Percentiles rank a stretch among this genome's conserved stretches.
Evolutionary conservation across 2,329 filamentous ascomycete species (phyloP).

Genomic region (Pseudogymnoascus sp.): DNA sequence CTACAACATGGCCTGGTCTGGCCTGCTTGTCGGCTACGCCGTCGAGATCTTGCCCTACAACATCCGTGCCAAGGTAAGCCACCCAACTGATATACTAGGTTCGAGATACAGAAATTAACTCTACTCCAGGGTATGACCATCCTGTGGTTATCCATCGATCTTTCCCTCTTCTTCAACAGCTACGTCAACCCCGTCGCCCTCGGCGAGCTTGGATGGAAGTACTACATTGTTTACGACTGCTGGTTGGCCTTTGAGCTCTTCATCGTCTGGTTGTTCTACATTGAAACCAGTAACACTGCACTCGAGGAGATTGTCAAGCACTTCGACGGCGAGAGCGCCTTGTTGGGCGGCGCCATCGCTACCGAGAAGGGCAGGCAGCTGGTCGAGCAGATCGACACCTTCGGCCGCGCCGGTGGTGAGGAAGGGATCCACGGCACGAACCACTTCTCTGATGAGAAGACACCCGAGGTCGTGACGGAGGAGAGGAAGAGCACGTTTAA

Average conservation of each 20-base stretch:
- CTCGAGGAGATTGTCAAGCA: slow-evolving; percentile 39
- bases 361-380: slow-evolving; percentile 19
- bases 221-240: slow-evolving; percentile 37
- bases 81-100: not conserved
- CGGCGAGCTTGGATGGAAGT: slow-evolving; percentile 30
- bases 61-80: slow-evolving; percentile 22
- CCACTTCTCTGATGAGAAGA: not conserved
- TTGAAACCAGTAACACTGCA: slow-evolving; percentile 37
- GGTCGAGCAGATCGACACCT: slow-evolving; percentile 6
- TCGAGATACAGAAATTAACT: not conserved
- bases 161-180: slow-evolving; percentile 34
- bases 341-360: slow-evolving; percentile 21
- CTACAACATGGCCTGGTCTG: slow-evolving; percentile 29
- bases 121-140: slow-evolving; percentile 19
- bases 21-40: slow-evolving; percentile 24
- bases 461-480: not conserved
- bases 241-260: slow-evolving; percentile 25
- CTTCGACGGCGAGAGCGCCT: slow-evolving; percentile 38
- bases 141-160: slow-evolving; percentile 34
- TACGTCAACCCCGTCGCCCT: slow-evolving; percentile 33
- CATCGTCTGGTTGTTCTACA: slow-evolving; percentile 29
- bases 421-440: not conserved
- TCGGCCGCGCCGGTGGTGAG: not conserved
- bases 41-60: slow-evolving; percentile 26
- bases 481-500: not conserved